Conservation (phyloP, 805 yeast genomes). For the Starmerella roubikii region DNA sequence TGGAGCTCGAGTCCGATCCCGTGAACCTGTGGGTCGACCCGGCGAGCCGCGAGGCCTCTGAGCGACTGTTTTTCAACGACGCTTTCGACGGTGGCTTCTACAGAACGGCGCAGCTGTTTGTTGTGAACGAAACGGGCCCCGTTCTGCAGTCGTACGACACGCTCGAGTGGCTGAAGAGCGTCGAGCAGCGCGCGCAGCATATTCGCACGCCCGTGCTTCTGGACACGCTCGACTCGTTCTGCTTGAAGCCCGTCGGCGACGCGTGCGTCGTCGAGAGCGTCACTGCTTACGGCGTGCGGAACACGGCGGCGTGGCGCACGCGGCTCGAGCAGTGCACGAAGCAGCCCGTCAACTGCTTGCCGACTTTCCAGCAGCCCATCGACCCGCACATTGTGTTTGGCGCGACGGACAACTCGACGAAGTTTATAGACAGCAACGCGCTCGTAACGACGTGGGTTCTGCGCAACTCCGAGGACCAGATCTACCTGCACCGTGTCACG, state of each 20-base stretch:
- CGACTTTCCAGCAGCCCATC: slow-evolving; percentile 82
- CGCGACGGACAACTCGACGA: slow-evolving; percentile 9
- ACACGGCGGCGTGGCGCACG: slow-evolving; percentile 44
- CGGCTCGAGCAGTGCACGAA: slow-evolving; percentile 48
- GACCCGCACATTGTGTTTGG: slow-evolving; percentile 62
- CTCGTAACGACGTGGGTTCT: slow-evolving; percentile 63
- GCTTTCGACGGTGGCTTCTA: slow-evolving; percentile 78
- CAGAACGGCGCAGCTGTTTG: slow-evolving; percentile 70
- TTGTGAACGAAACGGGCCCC: slow-evolving; percentile 54
- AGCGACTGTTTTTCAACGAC: slow-evolving; percentile 56
- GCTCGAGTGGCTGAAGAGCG: slow-evolving; percentile 79
- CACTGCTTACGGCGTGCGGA: slow-evolving; percentile 66
- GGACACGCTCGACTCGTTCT: slow-evolving; percentile 45
- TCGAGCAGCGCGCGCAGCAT: slow-evolving; percentile 42
- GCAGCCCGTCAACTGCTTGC: slow-evolving; percentile 81
- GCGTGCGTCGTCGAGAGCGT: slow-evolving; percentile 76
- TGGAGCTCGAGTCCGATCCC: slow-evolving; percentile 65
- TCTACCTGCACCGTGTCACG: slow-evolving; percentile 22
- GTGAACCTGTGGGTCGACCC: slow-evolving; percentile 84
- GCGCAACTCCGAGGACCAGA: slow-evolving; percentile 35
- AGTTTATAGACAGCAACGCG: slow-evolving; percentile 47
- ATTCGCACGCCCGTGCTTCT: slow-evolving; percentile 22
- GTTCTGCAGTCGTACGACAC: slow-evolving; percentile 52
- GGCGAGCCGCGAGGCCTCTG: slow-evolving; percentile 49
- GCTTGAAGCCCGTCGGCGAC: slow-evolving; percentile 68